These are phyloP conservation scores for Stipa capillata DNA, from an alignment of 176 grass and related monocot species.

Conservation along the genomic window DNA sequence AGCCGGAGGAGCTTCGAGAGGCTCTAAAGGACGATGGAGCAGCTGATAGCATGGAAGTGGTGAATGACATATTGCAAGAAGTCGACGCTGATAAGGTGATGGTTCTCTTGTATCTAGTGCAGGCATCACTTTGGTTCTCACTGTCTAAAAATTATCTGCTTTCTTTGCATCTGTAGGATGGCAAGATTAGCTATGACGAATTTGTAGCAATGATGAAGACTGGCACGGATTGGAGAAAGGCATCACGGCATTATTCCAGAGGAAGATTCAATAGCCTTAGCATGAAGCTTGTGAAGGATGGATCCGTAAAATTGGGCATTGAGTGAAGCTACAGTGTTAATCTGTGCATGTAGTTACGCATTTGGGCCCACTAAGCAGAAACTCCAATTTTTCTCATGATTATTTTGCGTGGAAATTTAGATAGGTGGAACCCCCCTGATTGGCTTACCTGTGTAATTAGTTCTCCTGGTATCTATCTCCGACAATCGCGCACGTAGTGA, in stretches of 20 bases:
- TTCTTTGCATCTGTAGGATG: slow-evolving; percentile 54
- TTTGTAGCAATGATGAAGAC: slow-evolving; percentile 99
- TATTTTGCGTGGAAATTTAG: slow-evolving; percentile 58
- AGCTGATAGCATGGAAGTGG: slow-evolving; percentile 81
- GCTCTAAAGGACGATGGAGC: slow-evolving; percentile 77
- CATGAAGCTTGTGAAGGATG: slow-evolving; percentile 94
- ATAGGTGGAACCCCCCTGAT: slow-evolving; percentile 34
- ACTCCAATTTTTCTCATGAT: slow-evolving; percentile 23
- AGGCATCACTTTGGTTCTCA: neutral
- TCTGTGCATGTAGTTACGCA: slow-evolving; percentile 41
- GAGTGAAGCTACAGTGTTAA: slow-evolving; percentile 37
- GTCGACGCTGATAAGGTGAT: slow-evolving; percentile 93
- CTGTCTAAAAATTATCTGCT: neutral
- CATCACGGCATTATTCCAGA: slow-evolving; percentile 95
- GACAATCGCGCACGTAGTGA: neutral
- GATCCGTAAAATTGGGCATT: slow-evolving; percentile 76
- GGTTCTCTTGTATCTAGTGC: neutral
- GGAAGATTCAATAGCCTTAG: slow-evolving; percentile 99
- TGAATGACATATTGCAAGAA: slow-evolving; percentile 93
- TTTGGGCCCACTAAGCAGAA: slow-evolving; percentile 29
- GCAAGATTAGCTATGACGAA: slow-evolving; percentile 96
- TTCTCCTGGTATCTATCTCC: slow-evolving; percentile 21
- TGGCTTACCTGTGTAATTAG: slow-evolving; percentile 88
- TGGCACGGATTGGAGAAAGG: slow-evolving; percentile 98
- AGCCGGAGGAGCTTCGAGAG: slow-evolving; percentile 76